phyloP scores from a whole-genome alignment of 2,329 filamentous ascomycete genomes.

The Hypoxylon sp. region DNA sequence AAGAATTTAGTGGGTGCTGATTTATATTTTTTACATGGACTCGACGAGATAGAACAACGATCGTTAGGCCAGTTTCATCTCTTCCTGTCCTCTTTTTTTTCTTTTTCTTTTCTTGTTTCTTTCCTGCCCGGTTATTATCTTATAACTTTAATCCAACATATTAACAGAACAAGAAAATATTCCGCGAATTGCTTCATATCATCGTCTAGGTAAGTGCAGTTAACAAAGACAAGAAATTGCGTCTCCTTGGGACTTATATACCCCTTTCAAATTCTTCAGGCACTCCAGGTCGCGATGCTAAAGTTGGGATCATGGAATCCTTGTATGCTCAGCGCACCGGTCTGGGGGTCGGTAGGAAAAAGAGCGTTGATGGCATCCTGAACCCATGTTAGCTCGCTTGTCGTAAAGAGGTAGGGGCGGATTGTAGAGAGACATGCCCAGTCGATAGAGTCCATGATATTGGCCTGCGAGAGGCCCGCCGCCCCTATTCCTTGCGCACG shows the following conservation, averaged over 20 bases:
- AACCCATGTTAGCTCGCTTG: slow-evolving; percentile 1
- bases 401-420: neutral
- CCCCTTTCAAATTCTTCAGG: slow-evolving; percentile 12
- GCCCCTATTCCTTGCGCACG: slow-evolving; percentile 15
- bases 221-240: no score
- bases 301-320: slow-evolving; percentile 55
- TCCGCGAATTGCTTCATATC: slow-evolving; percentile 37
- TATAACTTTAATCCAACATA: slow-evolving; percentile 3
- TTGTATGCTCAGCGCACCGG: slow-evolving; percentile 54
- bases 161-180: neutral
- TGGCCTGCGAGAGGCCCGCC: slow-evolving; percentile 37
- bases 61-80: neutral
- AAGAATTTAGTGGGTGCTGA: no score
- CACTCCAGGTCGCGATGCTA: slow-evolving; percentile 49
- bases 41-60: no score
- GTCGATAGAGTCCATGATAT: slow-evolving; percentile 68
- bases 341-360: slow-evolving; percentile 55
- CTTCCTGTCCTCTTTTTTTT: no score
- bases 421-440: slow-evolving; percentile 67
- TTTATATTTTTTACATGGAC: no score
- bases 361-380: slow-evolving; percentile 54
- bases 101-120: neutral
- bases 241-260: no score
- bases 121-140: neutral
- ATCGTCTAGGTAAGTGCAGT: no score